Evolutionary conservation across 225 moss, liverwort and hornwort species (phyloP), one percentile per base, ranked within the genome.

Genomic region (Polytrichum commune): DNA sequence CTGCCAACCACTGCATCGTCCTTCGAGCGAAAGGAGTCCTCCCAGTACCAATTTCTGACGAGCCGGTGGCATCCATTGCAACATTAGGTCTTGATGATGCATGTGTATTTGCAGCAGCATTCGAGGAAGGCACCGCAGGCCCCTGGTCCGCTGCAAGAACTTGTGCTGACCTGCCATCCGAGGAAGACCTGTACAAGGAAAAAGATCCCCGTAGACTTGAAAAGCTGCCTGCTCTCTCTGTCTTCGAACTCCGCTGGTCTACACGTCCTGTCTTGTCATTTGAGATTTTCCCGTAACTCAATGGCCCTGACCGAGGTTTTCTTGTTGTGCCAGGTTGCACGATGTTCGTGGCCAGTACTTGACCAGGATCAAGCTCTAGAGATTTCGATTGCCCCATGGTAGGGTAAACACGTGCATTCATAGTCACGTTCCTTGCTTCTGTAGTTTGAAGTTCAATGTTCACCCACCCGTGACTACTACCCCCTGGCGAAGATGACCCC

Each of bases 1-100:
- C 79, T 18, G 79, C 76, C 4, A 79, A 63, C 85, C 82, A 85
- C 10, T 69, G 77, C 35, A 85, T 72, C 7, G 82, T 79, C 55
- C 72, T 72, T 63, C 72, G 77, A 16, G 82, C 70, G 24, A 79
- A 72, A 56, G 53, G 46, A n/a, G 25, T 72, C 8, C 71, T 73
- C 16, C 27, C 66, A 5, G 46, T 6, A 19, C 70, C 27, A 4
- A 24, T 26, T 5, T 16, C 62, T 24, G 25, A 27, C 0, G 27
- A 27, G 26, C 29, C 68, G 10, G 16, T 27, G 2, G 7, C 53
- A 53, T 6, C 53, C 29, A 18, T 26, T 1, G 22, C 20, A 5
- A 63, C 69, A 20, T 27, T 29, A 5, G 67, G 18, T 55, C 35
- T 18, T 27, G 65, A 26, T 27, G 35, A 19, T 19, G 64, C 69